Evolutionary conservation across 2,329 filamentous ascomycete genomes (phyloP), one percentile per base, ranked within the genome.

Genomic region (Plectosphaerella sp.): DNA sequence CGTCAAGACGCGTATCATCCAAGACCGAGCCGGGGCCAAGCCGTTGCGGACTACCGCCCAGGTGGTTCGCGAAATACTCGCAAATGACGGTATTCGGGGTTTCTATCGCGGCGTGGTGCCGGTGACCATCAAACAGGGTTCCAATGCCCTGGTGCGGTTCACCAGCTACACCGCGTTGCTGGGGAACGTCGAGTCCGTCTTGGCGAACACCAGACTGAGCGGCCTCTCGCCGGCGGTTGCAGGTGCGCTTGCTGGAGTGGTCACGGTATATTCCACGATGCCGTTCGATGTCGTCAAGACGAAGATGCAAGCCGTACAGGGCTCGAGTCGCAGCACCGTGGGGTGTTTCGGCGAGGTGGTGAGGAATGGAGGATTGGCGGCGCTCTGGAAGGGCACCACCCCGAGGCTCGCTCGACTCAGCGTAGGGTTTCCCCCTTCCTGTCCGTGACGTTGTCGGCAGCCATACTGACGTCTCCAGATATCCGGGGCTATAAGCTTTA

Each of bases 241-340:
- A 6, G 59, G 57, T 12, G 57, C 58, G 10, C 50, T 52, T 2
- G 58, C 57, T 22, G 59, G 57, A 3, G 43, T 62, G 4, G 25
- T 62, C 3, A 62, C 61, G 4, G 60, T 61, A 45, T 61, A 56
- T 28, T 50, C 49, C 14, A 55, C 50, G 11, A 62, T 62, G 58
- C 60, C 58, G 12, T 58, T 62, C 28, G 59, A 62, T 45, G 60
- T 58, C 15, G 58, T 60, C 36, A 63, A 62, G 56, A 62, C 61
- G 3, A 39, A 57, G 10, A 54, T 62, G 54, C 59, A 62, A 39
- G 52, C 45, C n/a, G 39, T 18, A 39, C 37, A 39, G 10, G 37
- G 41, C n/a, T n/a, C 11, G 5, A 10, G 49, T 14, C 24, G 45
- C 6, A 48, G 43, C 8, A 52, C 43, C 3, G 33, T 15, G 47